Evolutionary conservation across 768 basidiomycete genomes (phyloP).

Genomic region (Leccinellum rugosiceps): DNA sequence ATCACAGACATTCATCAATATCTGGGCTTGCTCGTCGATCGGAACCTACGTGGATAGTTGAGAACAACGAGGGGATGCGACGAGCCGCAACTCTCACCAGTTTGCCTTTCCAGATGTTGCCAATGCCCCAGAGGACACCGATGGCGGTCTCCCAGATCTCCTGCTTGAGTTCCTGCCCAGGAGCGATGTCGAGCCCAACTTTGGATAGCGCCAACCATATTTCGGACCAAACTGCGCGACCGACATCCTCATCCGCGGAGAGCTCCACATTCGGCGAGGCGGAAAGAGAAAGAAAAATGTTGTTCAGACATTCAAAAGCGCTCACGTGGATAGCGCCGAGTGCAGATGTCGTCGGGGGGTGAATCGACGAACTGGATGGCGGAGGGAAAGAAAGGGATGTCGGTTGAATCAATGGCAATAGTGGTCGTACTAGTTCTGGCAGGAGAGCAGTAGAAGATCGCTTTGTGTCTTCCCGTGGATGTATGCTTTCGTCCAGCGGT

Average conservation of each 20-base stretch:
- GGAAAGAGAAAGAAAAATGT: constrained; percentile 76
- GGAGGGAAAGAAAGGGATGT: constrained; percentile 83
- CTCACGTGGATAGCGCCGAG: constrained; percentile 80
- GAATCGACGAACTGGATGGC: constrained; percentile 59
- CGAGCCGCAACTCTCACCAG: constrained; percentile 43
- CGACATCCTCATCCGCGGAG: constrained; percentile 45
- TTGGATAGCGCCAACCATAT: constrained; percentile 61
- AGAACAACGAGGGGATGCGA: not conserved
- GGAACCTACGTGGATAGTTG: constrained; percentile 42
- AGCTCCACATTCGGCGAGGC: constrained; percentile 41
- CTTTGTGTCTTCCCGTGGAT: constrained; percentile 21
- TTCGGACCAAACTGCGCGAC: constrained; percentile 57
- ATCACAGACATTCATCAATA: constrained; percentile 66
- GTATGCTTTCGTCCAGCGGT: constrained; percentile 1
- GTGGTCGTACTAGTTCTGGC: constrained; percentile 61
- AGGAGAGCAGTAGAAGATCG: constrained; percentile 38
- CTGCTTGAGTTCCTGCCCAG: constrained; percentile 64
- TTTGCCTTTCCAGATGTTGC: constrained; percentile 65
- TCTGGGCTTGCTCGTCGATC: constrained; percentile 51
- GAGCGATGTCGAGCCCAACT: constrained; percentile 56
- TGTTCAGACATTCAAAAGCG: constrained; percentile 88
- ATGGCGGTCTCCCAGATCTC: constrained; percentile 79
- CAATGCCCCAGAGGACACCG: constrained; percentile 88
- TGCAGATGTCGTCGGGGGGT: constrained; percentile 86
- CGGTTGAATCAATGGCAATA: constrained; percentile 68